Conservation (phyloP, 352 stramenopile genomes). For the Elongisporangium prolatum region DNA sequence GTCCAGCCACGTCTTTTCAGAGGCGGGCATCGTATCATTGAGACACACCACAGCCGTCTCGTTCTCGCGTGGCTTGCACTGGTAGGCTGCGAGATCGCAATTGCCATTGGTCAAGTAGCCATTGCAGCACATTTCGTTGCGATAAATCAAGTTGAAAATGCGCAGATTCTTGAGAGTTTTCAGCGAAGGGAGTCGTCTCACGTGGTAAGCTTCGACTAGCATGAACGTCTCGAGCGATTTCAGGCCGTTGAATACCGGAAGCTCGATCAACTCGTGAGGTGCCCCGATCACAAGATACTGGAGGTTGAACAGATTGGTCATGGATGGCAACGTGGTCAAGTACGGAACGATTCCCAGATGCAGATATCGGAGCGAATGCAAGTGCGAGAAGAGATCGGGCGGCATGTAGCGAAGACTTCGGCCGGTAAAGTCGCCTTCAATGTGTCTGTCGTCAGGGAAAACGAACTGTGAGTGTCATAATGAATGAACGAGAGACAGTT, state of each 20-base stretch:
- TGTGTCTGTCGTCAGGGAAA: slow-evolving; percentile 15
- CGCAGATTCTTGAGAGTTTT: slow-evolving; percentile 21
- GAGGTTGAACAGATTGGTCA: slow-evolving; percentile 19
- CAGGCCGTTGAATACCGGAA: slow-evolving; percentile 24
- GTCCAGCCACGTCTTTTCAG: neutral
- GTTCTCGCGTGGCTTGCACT: slow-evolving; percentile 16
- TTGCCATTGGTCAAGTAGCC: slow-evolving; percentile 18
- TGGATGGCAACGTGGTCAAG: slow-evolving; percentile 26
- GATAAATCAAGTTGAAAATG: slow-evolving; percentile 13
- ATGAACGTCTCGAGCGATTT: slow-evolving; percentile 15
- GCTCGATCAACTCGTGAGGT: slow-evolving; percentile 13
- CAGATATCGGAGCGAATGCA: slow-evolving; percentile 34
- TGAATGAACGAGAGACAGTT: neutral
- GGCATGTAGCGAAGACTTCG: slow-evolving; percentile 25
- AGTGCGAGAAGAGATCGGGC: slow-evolving; percentile 25
- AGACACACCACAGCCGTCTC: slow-evolving; percentile 20
- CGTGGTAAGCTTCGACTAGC: slow-evolving; percentile 22
- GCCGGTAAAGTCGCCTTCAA: slow-evolving; percentile 27
- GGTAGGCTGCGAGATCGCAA: slow-evolving; percentile 26
- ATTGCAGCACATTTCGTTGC: slow-evolving; percentile 39
- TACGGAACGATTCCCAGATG: slow-evolving; percentile 21
- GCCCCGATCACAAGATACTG: slow-evolving; percentile 26
- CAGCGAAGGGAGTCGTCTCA: slow-evolving; percentile 17
- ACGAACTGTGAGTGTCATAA: neutral
- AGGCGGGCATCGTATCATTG: slow-evolving; percentile 12